Percentiles rank a stretch among this genome's conserved stretches.
Evolutionary conservation across 1,139 yeast species (phyloP).

Genomic region (Sugiyamaella paludigena): DNA sequence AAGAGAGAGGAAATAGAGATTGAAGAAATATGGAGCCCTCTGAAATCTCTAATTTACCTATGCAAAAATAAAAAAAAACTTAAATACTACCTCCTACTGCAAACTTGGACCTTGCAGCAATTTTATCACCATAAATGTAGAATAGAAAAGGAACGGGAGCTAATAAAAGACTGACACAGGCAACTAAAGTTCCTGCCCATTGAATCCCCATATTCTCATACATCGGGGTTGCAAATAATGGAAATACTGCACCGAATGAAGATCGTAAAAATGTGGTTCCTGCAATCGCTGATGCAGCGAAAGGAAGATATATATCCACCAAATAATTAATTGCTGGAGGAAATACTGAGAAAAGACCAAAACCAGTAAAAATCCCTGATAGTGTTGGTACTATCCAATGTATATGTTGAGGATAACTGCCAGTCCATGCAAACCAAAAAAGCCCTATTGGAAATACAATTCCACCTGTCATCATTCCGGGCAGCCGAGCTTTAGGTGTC

Average conservation of each 20-base stretch:
- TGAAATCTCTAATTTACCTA: too few species aligned
- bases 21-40: too few species aligned
- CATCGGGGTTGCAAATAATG: constrained; percentile 74
- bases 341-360: constrained; percentile 71
- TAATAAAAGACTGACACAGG: constrained; percentile 59
- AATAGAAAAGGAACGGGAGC: constrained; percentile 73
- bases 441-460: constrained; percentile 69
- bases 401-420: constrained; percentile 59
- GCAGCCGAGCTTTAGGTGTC: constrained; percentile 76
- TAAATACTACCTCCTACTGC: background rate
- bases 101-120: constrained; percentile 8
- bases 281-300: constrained; percentile 87
- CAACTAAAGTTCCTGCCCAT: constrained; percentile 79
- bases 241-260: constrained; percentile 68
- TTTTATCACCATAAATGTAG: constrained; percentile 51
- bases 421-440: constrained; percentile 83
- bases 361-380: constrained; percentile 68
- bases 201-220: constrained; percentile 66
- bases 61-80: too few species aligned
- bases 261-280: constrained; percentile 82
- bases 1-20: too few species aligned
- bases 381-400: constrained; percentile 83
- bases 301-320: constrained; percentile 69
- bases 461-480: constrained; percentile 68
- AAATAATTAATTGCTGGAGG: constrained; percentile 73